A percentile compares a stretch with the other conserved stretches of the same genome.
Evolutionary conservation across 345 rosid species (phyloP).

Genomic region (Syzygium aromaticum): DNA sequence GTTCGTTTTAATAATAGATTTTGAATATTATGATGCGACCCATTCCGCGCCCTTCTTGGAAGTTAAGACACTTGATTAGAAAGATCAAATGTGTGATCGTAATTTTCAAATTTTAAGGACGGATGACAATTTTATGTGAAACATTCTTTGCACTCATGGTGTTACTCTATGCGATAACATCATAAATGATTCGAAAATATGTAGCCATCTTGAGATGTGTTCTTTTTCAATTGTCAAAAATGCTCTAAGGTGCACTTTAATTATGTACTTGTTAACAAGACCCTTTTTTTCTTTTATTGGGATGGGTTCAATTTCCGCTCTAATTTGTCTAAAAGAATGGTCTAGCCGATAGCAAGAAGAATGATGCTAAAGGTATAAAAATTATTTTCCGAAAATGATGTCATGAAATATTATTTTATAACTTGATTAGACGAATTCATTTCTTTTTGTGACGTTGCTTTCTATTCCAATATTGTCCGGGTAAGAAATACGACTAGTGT

Average conservation of each 20-base stretch:
- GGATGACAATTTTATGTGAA: accelerated
- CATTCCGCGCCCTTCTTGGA: background rate
- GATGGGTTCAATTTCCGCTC: background rate
- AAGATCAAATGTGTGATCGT: background rate
- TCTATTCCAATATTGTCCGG: background rate
- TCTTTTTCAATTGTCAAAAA: background rate
- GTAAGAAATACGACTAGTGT: background rate
- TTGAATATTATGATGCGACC: background rate
- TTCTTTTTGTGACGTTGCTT: background rate
- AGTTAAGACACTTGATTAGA: background rate
- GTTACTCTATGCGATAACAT: background rate
- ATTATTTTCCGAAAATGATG: background rate
- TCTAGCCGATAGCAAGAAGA: background rate
- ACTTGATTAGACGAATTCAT: background rate
- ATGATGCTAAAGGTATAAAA: background rate
- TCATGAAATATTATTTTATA: background rate
- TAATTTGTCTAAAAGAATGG: background rate
- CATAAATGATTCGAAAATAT: background rate
- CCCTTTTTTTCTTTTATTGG: background rate
- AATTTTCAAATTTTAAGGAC: background rate
- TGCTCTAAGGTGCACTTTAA: background rate
- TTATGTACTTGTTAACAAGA: background rate
- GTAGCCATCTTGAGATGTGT: background rate
- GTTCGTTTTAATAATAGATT: background rate
- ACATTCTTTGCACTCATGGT: background rate